Evolutionary conservation across 495 filamentous ascomycete species (phyloP), one percentile per base, ranked within the genome.

Genomic region (Annulohypoxylon stygium): DNA sequence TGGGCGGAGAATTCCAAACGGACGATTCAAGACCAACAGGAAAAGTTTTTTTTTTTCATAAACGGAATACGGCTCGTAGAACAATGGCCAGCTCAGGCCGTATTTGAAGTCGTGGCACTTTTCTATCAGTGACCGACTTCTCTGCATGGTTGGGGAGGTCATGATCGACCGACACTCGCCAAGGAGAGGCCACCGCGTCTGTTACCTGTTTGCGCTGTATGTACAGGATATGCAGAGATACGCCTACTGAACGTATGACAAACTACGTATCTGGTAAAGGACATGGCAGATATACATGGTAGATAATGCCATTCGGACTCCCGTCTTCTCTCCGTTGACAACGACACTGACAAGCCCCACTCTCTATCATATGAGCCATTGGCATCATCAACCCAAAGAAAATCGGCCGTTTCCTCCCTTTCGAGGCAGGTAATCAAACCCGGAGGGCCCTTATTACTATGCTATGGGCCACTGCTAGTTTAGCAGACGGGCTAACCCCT

Each of bases 371-470:
- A 61, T 55, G 59, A 30, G 34, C 59, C 59, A 12, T 43, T 75
- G 57, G 67, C 39, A 71, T 71, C 72, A 48, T 60, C 64, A 65
- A 45, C 59, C 72, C 59, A 51, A 63, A 57, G 57, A 39, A 75
- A 41, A 66, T 47, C 69, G 61, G 73, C 64, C 41, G 53, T 41
- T 65, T 71, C 41, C 65, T 72, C 67, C 69, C 65, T 57, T 65
- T 69, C 59, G 61, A 75, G 73, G 57, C 61, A 72, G 69, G 69
- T 75, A 65, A 75, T 69, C 64, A 72, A 75, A 73, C 65, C 73
- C 54, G 36, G 51, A 63, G 55, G 69, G 43, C 73, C 30, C 73
- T 72, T 66, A 75, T 63, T 72, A 66, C 73, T 75, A 39, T 73
- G 37, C 37, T 43, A 63, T 73, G 69, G 54, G 69, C 67, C 72